Conservation (phyloP, 2,329 filamentous ascomycete genomes). For the Verticillium alfalfae region DNA sequence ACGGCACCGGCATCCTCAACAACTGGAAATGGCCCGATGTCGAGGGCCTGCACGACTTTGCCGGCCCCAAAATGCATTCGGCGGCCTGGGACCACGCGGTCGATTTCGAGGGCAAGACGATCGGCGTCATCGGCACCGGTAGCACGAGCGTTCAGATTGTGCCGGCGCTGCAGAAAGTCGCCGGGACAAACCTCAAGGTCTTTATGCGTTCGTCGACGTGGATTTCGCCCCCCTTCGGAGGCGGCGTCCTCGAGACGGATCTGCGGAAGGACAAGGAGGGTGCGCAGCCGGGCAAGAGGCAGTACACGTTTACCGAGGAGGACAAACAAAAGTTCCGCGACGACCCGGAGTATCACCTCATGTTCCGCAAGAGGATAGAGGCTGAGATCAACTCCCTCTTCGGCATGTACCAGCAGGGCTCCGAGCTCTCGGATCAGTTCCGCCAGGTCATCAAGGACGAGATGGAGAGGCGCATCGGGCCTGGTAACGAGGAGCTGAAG, state of each 20-base stretch:
- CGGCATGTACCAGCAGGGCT: conserved; percentile 33
- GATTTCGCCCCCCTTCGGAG: conserved; percentile 20
- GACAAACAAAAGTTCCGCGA: conserved; percentile 30
- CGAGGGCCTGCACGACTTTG: conserved; percentile 41
- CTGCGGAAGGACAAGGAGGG: conserved; percentile 18
- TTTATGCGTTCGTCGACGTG: conserved; percentile 24
- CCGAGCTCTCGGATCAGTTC: conserved; percentile 29
- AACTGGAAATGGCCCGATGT: conserved; percentile 47
- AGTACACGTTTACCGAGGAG: conserved; percentile 31
- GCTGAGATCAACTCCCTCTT: conserved; percentile 35
- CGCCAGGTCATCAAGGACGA: conserved; percentile 32
- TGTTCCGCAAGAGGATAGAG: conserved; percentile 36
- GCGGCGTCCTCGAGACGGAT: conserved; percentile 19
- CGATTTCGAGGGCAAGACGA: conserved; percentile 33
- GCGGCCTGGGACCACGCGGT: conserved; percentile 45
- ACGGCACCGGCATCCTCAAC: conserved; percentile 43
- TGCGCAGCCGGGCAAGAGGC: conserved; percentile 26
- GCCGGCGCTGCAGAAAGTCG: conserved; percentile 29
- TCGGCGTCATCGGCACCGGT: conserved; percentile 49
- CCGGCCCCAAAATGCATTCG: conserved; percentile 46
- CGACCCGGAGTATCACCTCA: conserved; percentile 31
- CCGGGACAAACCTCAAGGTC: conserved; percentile 14
- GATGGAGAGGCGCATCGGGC: conserved; percentile 34
- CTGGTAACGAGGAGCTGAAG: conserved; percentile 33
- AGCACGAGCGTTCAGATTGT: conserved; percentile 47